Evolutionary conservation across 768 basidiomycete genomes (phyloP), one percentile per base, ranked within the genome.

Genomic region (Pleurotus ostreatus): DNA sequence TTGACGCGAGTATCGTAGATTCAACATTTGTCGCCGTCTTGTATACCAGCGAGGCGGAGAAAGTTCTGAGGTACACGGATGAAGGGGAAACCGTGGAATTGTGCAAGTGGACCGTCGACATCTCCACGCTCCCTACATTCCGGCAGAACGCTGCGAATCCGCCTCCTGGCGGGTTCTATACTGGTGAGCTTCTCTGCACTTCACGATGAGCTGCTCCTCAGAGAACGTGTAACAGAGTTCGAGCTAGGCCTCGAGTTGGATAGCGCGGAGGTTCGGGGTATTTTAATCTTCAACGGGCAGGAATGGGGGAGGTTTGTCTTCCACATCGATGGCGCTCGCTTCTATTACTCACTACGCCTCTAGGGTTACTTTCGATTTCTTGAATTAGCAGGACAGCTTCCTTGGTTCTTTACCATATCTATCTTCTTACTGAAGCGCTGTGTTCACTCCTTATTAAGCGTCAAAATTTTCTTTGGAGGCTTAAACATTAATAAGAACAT

Each of bases 51-150:
- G 88, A 90, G 56, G 72, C 75, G n/a, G 87, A 89, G 62, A 82
- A 76, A 63, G 75, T 85, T 45, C 86, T 89, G 86, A 77, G 91
- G 60, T 94, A 93, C 63, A 89, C 85, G 1, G 92, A 94, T 66
- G 92, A 94, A 74, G 88, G 88, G 25, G 88, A 88, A 64, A 85
- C 82, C 3, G 72, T 66, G 58, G 88, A 91, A 66, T 70, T 91
- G 46, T 91, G 89, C 74, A 86, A 88, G 71, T 94, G 92, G 92
- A 92, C 88, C 8, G 91, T 94, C 34, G 87, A 94, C 69, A 77
- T 94, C 49, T 82, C 83, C 43, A 78, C 86, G 22, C 71, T 94
- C 52, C 92, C 92, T 39, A 84, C 83, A 48, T 93, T 92, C 75
- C 85, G 81, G 66, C 82, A 84, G 59, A 85, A 87, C 61, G 86